phyloP scores from a whole-genome alignment of 2,329 filamentous ascomycete genomes.

The Colletotrichum incanum region DNA sequence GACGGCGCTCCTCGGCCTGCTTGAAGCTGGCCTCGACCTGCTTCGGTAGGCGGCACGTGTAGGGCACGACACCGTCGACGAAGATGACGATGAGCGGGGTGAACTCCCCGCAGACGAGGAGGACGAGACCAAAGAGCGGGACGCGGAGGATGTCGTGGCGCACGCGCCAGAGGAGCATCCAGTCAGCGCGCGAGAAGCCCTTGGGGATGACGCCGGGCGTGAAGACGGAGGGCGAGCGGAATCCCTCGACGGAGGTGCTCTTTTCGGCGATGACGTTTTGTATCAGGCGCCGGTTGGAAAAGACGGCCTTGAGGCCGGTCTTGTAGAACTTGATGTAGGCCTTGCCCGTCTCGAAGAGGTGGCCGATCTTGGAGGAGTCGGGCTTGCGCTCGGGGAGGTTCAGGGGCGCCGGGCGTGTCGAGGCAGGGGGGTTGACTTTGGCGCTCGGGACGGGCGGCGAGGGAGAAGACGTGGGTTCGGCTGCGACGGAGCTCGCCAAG shows the following conservation, averaged over 20 bases:
- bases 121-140: slow-evolving; percentile 82
- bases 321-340: slow-evolving; percentile 92
- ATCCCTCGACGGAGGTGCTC: slow-evolving; percentile 72
- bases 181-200: slow-evolving; percentile 73
- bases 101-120: slow-evolving; percentile 88
- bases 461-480: slow-evolving; percentile 17
- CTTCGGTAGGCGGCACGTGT: slow-evolving; percentile 85
- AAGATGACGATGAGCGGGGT: slow-evolving; percentile 84
- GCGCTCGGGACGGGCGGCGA: slow-evolving; percentile 22
- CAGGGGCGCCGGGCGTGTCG: slow-evolving; percentile 81
- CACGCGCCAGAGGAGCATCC: slow-evolving; percentile 79
- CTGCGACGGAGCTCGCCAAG: slow-evolving; percentile 29
- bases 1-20: slow-evolving; percentile 68
- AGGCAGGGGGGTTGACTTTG: slow-evolving; percentile 78
- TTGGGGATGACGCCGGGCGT: slow-evolving; percentile 52
- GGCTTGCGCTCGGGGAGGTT: slow-evolving; percentile 70
- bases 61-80: slow-evolving; percentile 80
- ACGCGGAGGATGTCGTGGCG: slow-evolving; percentile 82
- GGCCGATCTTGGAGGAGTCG: slow-evolving; percentile 59
- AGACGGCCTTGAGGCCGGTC: slow-evolving; percentile 82
- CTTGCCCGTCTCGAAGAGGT: slow-evolving; percentile 73
- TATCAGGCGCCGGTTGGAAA: slow-evolving; percentile 74
- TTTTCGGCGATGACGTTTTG: slow-evolving; percentile 58
- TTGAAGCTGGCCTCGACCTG: slow-evolving; percentile 76
- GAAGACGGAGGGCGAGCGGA: slow-evolving; percentile 63